Conservation (phyloP, 768 basidiomycete genomes). For the Guyanaporus albipodus region DNA sequence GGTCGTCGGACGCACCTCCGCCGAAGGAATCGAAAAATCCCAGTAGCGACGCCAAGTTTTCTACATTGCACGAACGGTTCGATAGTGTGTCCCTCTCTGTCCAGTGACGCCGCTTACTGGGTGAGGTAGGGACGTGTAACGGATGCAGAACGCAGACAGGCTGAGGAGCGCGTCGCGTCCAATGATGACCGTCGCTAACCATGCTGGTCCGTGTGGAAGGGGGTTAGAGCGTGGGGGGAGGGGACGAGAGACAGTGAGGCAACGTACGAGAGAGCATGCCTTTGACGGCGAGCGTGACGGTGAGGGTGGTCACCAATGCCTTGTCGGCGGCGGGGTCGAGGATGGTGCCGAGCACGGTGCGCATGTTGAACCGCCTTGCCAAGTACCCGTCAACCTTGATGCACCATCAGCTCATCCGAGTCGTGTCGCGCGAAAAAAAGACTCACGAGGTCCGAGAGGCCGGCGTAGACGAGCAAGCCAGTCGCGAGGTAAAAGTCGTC, state of each 20-base stretch:
- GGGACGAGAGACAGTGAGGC: neutral
- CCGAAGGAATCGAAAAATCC: conserved; percentile 94
- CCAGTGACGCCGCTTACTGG: conserved; percentile 50
- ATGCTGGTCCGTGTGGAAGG: conserved; percentile 47
- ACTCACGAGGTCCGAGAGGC: conserved; percentile 87
- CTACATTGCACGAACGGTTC: conserved; percentile 36
- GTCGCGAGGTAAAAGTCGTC: conserved; percentile 81
- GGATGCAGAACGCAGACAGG: conserved; percentile 88
- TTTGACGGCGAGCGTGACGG: conserved; percentile 78
- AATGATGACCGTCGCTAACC: conserved; percentile 80
- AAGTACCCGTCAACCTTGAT: conserved; percentile 79
- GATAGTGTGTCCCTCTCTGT: conserved; percentile 1
- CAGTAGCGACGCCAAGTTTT: conserved; percentile 93
- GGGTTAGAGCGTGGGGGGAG: neutral
- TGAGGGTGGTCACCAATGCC: conserved; percentile 89
- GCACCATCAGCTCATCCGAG: neutral
- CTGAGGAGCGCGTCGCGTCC: conserved; percentile 86
- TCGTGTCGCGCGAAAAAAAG: neutral
- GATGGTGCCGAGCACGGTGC: conserved; percentile 90
- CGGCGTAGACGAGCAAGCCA: conserved; percentile 81
- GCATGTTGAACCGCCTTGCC: conserved; percentile 82
- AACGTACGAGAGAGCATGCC: conserved; percentile 76
- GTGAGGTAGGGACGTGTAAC: conserved; percentile 82
- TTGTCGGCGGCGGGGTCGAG: conserved; percentile 98
- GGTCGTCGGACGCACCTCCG: conserved; percentile 88